phyloP scores from a whole-genome alignment of 305 asterid species.

The Fraxinus albicans region DNA sequence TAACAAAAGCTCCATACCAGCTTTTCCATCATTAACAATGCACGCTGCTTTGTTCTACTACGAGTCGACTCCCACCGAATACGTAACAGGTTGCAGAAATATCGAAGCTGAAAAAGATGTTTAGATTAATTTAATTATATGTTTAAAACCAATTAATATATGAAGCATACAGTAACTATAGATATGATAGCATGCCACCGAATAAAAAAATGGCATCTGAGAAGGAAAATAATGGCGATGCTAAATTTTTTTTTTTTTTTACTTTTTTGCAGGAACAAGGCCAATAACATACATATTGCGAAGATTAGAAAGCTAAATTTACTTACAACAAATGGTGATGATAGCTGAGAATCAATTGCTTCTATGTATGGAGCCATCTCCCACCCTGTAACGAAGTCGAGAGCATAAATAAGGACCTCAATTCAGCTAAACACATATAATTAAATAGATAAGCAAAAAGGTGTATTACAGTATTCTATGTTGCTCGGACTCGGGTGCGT shows the following conservation, averaged over 20 bases:
- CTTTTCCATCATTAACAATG: conserved; percentile 81
- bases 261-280: neutral
- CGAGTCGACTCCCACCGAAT: conserved; percentile 94
- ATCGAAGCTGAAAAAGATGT: conserved; percentile 44
- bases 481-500: too few species aligned
- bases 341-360: conserved; percentile 85
- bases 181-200: neutral
- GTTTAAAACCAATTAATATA: conserved; percentile 1
- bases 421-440: conserved; percentile 13
- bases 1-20: conserved; percentile 42
- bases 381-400: conserved; percentile 56
- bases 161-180: neutral
- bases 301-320: neutral
- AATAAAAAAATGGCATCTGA: neutral
- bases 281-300: neutral
- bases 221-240: neutral
- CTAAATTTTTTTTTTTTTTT: too few species aligned
- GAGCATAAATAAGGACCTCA: conserved; percentile 20
- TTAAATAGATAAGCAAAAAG: conserved; percentile 14
- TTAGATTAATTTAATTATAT: conserved; percentile 8
- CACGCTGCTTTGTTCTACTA: conserved; percentile 88
- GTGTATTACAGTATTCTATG: neutral
- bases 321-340: conserved; percentile 70
- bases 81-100: conserved; percentile 69
- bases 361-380: conserved; percentile 97